Evolutionary conservation across 2,329 filamentous ascomycete genomes (phyloP).

Genomic region (Dactylellina haptotyla): DNA sequence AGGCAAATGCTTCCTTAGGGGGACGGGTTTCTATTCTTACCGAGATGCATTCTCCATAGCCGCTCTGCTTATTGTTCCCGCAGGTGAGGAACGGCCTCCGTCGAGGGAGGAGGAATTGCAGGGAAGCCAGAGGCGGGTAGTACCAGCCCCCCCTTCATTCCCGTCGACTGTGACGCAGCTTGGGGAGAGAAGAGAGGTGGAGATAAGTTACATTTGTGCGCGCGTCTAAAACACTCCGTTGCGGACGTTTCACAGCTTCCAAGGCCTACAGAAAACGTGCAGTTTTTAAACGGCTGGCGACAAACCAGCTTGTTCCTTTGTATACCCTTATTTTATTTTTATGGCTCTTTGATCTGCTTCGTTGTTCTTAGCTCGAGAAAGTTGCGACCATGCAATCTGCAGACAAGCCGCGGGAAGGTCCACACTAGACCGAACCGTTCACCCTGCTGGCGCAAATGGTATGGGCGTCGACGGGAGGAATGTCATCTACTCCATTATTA

Average conservation of each 20-base stretch:
- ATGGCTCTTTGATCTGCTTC: background rate
- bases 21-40: slow-evolving; percentile 54
- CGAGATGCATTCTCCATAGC: slow-evolving; percentile 45
- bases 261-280: slow-evolving; percentile 24
- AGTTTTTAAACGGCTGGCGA: slow-evolving; percentile 32
- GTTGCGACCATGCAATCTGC: slow-evolving; percentile 41
- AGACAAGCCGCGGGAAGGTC: slow-evolving; percentile 50
- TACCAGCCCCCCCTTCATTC: slow-evolving; percentile 46
- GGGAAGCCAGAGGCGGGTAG: slow-evolving; percentile 49
- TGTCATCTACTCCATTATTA: slow-evolving; percentile 53
- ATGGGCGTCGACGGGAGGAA: slow-evolving; percentile 48
- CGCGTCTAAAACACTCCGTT: slow-evolving; percentile 53
- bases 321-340: slow-evolving; percentile 3
- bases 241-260: slow-evolving; percentile 42
- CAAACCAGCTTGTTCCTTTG: background rate
- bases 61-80: slow-evolving; percentile 52
- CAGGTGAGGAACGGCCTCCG: slow-evolving; percentile 29
- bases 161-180: slow-evolving; percentile 43
- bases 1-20: slow-evolving; percentile 46
- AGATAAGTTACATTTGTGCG: slow-evolving; percentile 54
- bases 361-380: slow-evolving; percentile 16
- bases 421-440: slow-evolving; percentile 42
- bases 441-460: slow-evolving; percentile 19
- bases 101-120: slow-evolving; percentile 13
- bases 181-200: slow-evolving; percentile 13